Percentiles rank a stretch among this genome's conserved stretches.
Conservation (phyloP, 106 monocot genomes). For the Platanthera zijinensis region DNA sequence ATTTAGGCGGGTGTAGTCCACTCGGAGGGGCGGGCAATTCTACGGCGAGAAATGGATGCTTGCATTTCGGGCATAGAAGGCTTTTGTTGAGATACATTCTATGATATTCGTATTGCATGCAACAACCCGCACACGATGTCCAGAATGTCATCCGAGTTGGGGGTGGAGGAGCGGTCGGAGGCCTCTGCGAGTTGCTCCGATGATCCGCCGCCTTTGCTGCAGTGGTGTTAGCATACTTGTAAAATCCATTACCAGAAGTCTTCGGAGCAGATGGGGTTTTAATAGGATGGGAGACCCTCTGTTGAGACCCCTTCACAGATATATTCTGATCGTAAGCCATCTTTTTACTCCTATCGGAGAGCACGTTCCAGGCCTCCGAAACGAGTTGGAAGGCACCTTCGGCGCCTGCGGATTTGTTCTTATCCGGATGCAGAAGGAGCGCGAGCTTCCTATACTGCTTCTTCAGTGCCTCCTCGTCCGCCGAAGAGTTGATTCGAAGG, state of each 20-base stretch:
- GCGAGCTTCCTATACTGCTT: conserved; percentile 22
- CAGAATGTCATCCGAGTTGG: conserved; percentile 30
- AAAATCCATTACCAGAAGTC: conserved; percentile 5
- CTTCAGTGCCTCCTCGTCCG: conserved; percentile 15
- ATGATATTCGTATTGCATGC: conserved; percentile 52
- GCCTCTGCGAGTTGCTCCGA: neutral
- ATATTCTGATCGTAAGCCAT: conserved; percentile 14
- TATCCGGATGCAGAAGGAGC: conserved; percentile 18
- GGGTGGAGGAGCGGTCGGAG: conserved; percentile 4
- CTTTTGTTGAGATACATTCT: conserved; percentile 43
- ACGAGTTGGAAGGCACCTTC: conserved; percentile 22
- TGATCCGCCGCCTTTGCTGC: neutral
- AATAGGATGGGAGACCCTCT: neutral
- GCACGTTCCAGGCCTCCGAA: conserved; percentile 23
- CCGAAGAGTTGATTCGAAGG: conserved; percentile 4
- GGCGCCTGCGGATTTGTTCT: conserved; percentile 17
- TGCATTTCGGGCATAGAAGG: conserved; percentile 46
- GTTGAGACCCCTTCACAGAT: conserved; percentile 5
- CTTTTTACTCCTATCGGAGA: conserved; percentile 23
- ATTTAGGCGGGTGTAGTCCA: neutral
- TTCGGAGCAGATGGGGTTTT: neutral
- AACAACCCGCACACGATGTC: conserved; percentile 43
- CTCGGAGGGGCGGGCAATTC: conserved; percentile 7
- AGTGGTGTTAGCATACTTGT: conserved; percentile 2
- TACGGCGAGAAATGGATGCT: conserved; percentile 31